Evolutionary conservation across 129 eudicot species (phyloP).

Genomic region (Solidago caesia): DNA sequence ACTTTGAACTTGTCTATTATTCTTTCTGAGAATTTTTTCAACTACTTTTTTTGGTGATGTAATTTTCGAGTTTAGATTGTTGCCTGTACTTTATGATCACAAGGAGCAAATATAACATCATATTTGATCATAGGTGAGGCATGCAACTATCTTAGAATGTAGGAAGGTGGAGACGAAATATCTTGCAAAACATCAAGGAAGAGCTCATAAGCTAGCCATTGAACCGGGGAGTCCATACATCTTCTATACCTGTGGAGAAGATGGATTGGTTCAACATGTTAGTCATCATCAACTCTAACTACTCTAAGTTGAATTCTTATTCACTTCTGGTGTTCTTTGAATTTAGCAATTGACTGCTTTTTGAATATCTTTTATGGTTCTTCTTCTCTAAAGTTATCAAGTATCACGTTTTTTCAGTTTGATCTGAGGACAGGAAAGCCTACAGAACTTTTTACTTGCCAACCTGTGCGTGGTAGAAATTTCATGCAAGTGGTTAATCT

Average conservation of each 20-base stretch:
- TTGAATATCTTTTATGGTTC: not conserved
- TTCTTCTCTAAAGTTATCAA: too few relatives aligned
- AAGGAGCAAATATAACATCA: not conserved
- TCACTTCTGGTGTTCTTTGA: not conserved
- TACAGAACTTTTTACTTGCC: not conserved
- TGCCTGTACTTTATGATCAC: not conserved
- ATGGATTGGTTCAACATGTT: not conserved
- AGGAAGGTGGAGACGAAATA: not conserved
- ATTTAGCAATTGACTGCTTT: not conserved
- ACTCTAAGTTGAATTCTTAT: not conserved
- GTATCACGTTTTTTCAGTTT: not conserved
- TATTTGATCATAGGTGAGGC: not conserved
- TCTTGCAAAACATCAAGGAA: not conserved
- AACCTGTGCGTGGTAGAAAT: not conserved
- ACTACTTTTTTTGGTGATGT: not conserved
- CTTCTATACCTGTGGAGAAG: not conserved
- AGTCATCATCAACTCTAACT: not conserved
- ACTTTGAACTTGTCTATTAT: too few relatives aligned
- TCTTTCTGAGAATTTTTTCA: too few relatives aligned
- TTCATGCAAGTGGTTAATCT: not conserved
- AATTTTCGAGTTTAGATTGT: not conserved
- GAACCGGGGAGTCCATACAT: conserved; percentile 1
- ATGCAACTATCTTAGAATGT: not conserved
- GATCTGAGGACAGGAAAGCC: not conserved
- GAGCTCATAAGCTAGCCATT: conserved; percentile 5